Conservation (phyloP, 2,329 filamentous ascomycete genomes). For the Achaetomium macrosporum region DNA sequence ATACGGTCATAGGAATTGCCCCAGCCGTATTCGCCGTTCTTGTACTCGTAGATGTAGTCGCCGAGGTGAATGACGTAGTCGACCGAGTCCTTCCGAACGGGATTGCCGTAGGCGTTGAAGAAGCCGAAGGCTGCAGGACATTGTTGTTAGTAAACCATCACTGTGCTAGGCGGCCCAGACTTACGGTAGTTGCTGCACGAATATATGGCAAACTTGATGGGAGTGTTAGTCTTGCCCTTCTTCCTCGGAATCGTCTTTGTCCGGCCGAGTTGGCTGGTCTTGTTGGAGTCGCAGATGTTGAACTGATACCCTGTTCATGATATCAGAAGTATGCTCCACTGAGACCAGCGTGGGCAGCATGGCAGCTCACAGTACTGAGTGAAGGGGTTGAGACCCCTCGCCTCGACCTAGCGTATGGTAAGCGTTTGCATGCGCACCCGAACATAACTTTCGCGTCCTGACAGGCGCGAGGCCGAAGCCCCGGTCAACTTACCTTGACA, state of each 20-base stretch:
- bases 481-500: no score
- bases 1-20: conserved; percentile 35
- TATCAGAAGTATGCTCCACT: conserved; percentile 43
- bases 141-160: no score
- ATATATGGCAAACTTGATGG: conserved; percentile 61
- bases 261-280: conserved; percentile 55
- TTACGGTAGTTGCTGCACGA: conserved; percentile 63
- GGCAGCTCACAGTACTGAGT: conserved; percentile 21
- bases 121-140: conserved; percentile 36
- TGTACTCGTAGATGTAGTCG: conserved; percentile 61
- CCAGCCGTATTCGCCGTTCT: conserved; percentile 30
- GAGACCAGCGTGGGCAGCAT: no score
- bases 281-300: conserved; percentile 57
- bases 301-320: conserved; percentile 51
- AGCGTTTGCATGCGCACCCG: no score
- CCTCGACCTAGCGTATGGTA: no score
- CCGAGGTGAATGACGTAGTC: conserved; percentile 57
- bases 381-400: neutral
- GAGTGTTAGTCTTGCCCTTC: conserved; percentile 37
- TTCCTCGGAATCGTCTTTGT: conserved; percentile 63
- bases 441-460: no score
- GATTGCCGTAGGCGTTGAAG: conserved; percentile 56
- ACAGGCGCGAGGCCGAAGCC: no score
- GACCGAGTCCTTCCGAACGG: conserved; percentile 52
- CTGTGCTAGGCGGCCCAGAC: conserved; percentile 18